A percentile compares a stretch with the other conserved stretches of the same genome.
phyloP scores from a whole-genome alignment of 2,329 filamentous ascomycete species.

The Sporothrix luriei region DNA sequence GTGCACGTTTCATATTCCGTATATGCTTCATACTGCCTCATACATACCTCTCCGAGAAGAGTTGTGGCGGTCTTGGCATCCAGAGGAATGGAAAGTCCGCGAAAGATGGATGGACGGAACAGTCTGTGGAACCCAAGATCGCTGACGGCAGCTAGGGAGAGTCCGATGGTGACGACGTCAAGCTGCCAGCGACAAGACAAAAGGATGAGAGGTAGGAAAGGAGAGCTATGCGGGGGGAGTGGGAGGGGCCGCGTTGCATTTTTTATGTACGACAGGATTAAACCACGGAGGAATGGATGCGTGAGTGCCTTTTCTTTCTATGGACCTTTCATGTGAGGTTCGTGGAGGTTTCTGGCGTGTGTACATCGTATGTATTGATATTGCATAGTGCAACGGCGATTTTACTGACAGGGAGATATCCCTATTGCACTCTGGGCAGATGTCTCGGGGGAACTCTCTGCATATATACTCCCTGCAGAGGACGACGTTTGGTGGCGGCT shows the following conservation, averaged over 20 bases:
- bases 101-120: not conserved
- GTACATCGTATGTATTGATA: too few species aligned
- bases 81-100: not conserved
- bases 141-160: too few species aligned
- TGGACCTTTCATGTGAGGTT: not conserved
- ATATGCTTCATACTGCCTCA: not conserved
- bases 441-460: not conserved
- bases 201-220: not conserved
- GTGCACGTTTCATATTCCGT: not conserved
- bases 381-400: not conserved
- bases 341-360: not conserved
- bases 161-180: not conserved
- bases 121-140: not conserved
- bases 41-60: not conserved
- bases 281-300: not conserved
- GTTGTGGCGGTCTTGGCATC: not conserved
- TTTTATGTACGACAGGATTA: conserved; percentile 8
- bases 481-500: too few species aligned
- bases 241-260: conserved; percentile 19
- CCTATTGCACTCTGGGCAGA: not conserved
- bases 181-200: not conserved
- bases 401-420: not conserved
- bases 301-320: not conserved
- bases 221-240: not conserved
- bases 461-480: not conserved